phyloP scores from a whole-genome alignment of 179 eudicot species.

The Camellia oleifera region DNA sequence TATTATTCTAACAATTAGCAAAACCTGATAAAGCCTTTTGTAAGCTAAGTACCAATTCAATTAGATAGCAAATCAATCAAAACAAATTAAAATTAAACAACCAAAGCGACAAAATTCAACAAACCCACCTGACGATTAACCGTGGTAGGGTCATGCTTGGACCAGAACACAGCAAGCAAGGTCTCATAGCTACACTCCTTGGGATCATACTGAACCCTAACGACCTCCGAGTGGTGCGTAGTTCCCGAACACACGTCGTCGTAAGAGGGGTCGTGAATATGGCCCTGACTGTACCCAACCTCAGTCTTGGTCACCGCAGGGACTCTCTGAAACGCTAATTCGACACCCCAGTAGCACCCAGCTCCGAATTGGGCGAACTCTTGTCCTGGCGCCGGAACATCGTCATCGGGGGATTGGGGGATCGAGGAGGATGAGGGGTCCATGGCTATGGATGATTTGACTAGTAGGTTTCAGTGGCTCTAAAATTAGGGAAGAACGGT shows the following conservation, averaged over 20 bases:
- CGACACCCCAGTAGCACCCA: slow-evolving; percentile 72
- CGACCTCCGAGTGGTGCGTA: slow-evolving; percentile 57
- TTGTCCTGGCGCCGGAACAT: slow-evolving; percentile 45
- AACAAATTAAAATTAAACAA: too few species aligned
- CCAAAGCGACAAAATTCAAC: neutral
- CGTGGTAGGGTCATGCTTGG: slow-evolving; percentile 64
- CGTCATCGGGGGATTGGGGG: slow-evolving; percentile 52
- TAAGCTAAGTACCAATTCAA: neutral
- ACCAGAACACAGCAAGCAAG: slow-evolving; percentile 59
- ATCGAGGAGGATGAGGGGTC: slow-evolving; percentile 42
- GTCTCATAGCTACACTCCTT: slow-evolving; percentile 38
- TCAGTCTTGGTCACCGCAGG: slow-evolving; percentile 64
- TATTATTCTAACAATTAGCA: too few species aligned
- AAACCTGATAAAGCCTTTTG: too few species aligned
- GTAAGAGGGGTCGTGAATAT: slow-evolving; percentile 39
- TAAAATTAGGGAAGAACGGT: too few species aligned
- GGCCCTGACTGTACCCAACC: slow-evolving; percentile 57
- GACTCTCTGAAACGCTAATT: slow-evolving; percentile 62
- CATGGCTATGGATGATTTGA: slow-evolving; percentile 7
- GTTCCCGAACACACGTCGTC: slow-evolving; percentile 57
- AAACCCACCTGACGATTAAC: slow-evolving; percentile 58
- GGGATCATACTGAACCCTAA: slow-evolving; percentile 61
- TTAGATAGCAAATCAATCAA: too few species aligned
- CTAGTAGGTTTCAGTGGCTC: slow-evolving; percentile 23
- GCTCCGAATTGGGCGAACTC: slow-evolving; percentile 58